Base-by-base conservation (phyloP, 495 filamentous ascomycete genomes). In the Oleoguttula mirabilis region DNA sequence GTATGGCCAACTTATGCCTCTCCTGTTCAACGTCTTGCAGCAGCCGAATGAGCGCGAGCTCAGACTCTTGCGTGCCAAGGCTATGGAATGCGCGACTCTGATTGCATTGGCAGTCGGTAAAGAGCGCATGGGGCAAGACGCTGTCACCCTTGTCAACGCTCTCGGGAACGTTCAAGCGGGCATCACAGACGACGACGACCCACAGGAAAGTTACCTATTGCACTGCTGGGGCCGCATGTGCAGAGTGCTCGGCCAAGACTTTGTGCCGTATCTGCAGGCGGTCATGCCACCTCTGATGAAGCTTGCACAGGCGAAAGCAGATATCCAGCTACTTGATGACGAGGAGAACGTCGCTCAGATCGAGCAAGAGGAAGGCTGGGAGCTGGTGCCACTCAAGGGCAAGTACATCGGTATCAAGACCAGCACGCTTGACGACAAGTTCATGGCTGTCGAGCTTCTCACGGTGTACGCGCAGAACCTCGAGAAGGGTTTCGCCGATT, bases 211-310 rank as follows among this genome's bases (percentile, higher is more conserved):
- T 50, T 99, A 99, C 60, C 75, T 99, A 14, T 81, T 96, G 55
- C 92, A 99, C 69, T 99, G 90, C 66, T 99, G 92, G 92, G 92
- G 92, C 34, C 76, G 92, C 21, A 96, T 99, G 92, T 95, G 88
- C 62, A 80, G 90, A 35, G 88, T 96, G 15, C 71, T 99, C 43
- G 86, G 80, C 33, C 65, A 72, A 32, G 86, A 92, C 51, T 99
- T 99, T 60, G 70, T 96, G 12, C 87, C 86, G 17, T 99, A 86
- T 66, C 71, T 96, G 33, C 75, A 79, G 5, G 84, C 76, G 40
- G 92, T 99, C 32, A 95, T 99, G 78, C 88, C 88, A 14, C 92
- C 92, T 32, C 70, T 99, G 42, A 68, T 94, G 43, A 75, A 92
- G 51, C 72, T 96, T 36, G 92, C 90, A 7, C 82, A 82, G 40